Evolutionary conservation across 2,329 filamentous ascomycete genomes (phyloP), one percentile per base, ranked within the genome.

Genomic region (Harringtonia lauricola): DNA sequence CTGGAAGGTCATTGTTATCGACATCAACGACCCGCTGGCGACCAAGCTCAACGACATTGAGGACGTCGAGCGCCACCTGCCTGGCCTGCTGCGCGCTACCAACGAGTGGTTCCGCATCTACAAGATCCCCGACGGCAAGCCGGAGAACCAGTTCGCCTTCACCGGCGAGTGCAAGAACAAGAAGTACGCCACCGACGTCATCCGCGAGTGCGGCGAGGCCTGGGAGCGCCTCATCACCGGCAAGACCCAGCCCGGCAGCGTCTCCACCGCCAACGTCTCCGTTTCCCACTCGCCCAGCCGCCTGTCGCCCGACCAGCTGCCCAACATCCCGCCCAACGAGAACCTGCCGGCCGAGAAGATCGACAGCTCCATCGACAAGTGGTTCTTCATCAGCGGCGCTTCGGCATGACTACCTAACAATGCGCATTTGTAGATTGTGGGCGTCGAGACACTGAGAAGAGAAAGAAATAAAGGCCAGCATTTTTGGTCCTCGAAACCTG

Each of bases 61-160:
- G 79, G 92, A 98, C 64, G 92, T 98, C 56, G 92, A 98, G 79
- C 83, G 90, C 63, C 92, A 96, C 74, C 82, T 98, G 47, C 92
- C 92, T 49, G 92, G 92, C 58, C 86, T 98, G 48, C 79, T 98
- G 65, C 85, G 92, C 56, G 92, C 92, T 63, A 96, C 90, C 64
- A 98, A 98, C 64, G 92, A 98, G 76, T 98, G 92, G 92, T 98
- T 98, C 88, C 88, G 92, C 68, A 98, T 98, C 80, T 98, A 98
- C 84, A 98, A 98, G 79, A 98, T 98, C 70, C 92, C 92, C 63
- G 92, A 98, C 64, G 92, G 92, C 76, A 98, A 98, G 88, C 89
- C 90, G 59, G 92, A 98, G 84, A 98, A 98, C 81, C 92, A 96
- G 74, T 98, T 98, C 63, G 92, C 92, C 60, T 98, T 98, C 76